Conservation (phyloP, 805 yeast species). For the Danielia reshetovae region DNA sequence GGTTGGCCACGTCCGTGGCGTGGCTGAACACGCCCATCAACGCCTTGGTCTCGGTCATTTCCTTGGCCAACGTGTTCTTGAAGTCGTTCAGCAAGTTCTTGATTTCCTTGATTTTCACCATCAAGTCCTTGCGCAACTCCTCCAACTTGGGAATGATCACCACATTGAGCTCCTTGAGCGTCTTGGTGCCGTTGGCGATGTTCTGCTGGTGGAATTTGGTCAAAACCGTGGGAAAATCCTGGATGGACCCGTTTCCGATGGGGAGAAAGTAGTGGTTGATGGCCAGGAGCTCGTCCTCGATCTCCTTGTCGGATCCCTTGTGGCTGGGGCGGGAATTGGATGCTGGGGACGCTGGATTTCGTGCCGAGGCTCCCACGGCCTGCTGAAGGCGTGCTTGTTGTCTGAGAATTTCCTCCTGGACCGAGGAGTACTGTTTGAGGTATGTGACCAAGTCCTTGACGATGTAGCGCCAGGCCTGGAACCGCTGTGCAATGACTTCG, state of each 20-base stretch:
- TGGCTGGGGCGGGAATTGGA: slow-evolving; percentile 9
- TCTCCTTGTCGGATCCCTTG: slow-evolving; percentile 11
- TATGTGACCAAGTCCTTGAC: slow-evolving; percentile 72
- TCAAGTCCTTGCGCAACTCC: slow-evolving; percentile 63
- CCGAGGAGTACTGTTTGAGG: slow-evolving; percentile 72
- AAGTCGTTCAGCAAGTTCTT: slow-evolving; percentile 80
- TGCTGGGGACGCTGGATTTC: slow-evolving; percentile 3
- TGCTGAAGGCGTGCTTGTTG: slow-evolving; percentile 79
- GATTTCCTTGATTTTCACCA: slow-evolving; percentile 84
- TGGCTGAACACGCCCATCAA: slow-evolving; percentile 48
- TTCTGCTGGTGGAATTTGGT: slow-evolving; percentile 45
- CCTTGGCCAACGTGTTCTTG: slow-evolving; percentile 67
- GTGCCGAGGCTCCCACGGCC: slow-evolving; percentile 41
- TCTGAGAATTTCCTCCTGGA: slow-evolving; percentile 83
- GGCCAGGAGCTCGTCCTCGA: slow-evolving; percentile 26
- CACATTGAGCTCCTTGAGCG: slow-evolving; percentile 47
- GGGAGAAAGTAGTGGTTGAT: slow-evolving; percentile 62
- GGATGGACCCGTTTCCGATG: slow-evolving; percentile 74
- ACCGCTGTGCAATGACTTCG: slow-evolving; percentile 77
- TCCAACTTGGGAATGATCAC: slow-evolving; percentile 53
- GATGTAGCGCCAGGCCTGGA: slow-evolving; percentile 81
- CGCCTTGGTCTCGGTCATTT: slow-evolving; percentile 36
- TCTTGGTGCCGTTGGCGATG: slow-evolving; percentile 32
- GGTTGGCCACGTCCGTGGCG: slow-evolving; percentile 62
- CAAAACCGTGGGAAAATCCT: slow-evolving; percentile 73